Evolutionary conservation across 768 basidiomycete species (phyloP).

Genomic region (Tephrocybe rancida): DNA sequence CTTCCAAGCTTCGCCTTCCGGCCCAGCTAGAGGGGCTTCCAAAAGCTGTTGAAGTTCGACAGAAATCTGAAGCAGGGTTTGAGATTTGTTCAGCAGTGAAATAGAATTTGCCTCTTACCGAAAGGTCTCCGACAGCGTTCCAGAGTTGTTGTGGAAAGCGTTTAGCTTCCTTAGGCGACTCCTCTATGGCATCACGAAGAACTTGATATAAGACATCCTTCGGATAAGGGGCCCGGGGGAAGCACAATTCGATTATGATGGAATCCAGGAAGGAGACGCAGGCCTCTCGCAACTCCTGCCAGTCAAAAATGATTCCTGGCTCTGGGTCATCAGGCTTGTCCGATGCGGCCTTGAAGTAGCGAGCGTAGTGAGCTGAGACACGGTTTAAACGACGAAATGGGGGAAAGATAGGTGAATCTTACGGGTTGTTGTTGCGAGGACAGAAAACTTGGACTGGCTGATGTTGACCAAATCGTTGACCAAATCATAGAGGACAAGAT

Average conservation of each 20-base stretch:
- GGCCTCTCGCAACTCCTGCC: slow-evolving; percentile 58
- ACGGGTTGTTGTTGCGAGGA: slow-evolving; percentile 74
- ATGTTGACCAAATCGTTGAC: slow-evolving; percentile 61
- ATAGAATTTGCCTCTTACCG: slow-evolving; percentile 43
- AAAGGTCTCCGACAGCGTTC: slow-evolving; percentile 82
- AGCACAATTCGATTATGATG: slow-evolving; percentile 80
- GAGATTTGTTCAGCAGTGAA: neutral
- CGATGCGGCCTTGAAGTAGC: slow-evolving; percentile 59
- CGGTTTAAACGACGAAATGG: neutral
- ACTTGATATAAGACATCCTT: slow-evolving; percentile 66
- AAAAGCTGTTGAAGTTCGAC: slow-evolving; percentile 69
- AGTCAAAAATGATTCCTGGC: slow-evolving; percentile 66
- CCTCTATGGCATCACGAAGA: slow-evolving; percentile 71
- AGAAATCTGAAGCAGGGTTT: slow-evolving; percentile 45
- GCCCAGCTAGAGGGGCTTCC: slow-evolving; percentile 59
- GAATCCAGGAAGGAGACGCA: slow-evolving; percentile 83
- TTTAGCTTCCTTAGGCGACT: slow-evolving; percentile 71
- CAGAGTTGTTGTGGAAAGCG: slow-evolving; percentile 80
- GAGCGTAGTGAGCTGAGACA: slow-evolving; percentile 65
- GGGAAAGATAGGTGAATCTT: slow-evolving; percentile 26
- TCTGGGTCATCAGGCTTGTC: slow-evolving; percentile 38
- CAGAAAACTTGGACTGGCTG: slow-evolving; percentile 65
- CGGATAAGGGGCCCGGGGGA: slow-evolving; percentile 71
- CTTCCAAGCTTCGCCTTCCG: slow-evolving; percentile 57
- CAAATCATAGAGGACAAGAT: slow-evolving; percentile 66